Conservation (phyloP, 441 rosid genomes). For the Bruguiera hainesii region DNA sequence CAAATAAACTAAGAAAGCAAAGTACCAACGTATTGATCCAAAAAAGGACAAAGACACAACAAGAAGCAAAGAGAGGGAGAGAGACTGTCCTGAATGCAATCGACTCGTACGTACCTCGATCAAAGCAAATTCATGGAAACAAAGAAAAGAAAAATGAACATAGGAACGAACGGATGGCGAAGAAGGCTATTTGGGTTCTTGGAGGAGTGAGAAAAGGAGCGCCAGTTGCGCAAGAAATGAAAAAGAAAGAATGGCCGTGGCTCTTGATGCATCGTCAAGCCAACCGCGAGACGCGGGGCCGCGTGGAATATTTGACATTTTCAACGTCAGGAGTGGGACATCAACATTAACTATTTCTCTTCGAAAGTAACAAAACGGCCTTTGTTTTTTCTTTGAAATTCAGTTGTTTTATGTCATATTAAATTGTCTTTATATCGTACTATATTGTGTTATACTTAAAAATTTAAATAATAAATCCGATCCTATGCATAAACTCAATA, state of each 20-base stretch:
- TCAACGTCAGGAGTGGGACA: too few species aligned
- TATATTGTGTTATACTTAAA: too few species aligned
- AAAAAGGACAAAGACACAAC: neutral
- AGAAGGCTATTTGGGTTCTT: neutral
- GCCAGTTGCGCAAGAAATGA: constrained; percentile 28
- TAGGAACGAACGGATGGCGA: neutral
- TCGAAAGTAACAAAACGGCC: too few species aligned
- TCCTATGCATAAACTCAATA: too few species aligned
- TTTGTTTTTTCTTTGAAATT: too few species aligned
- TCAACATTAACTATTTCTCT: too few species aligned
- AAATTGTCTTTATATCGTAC: too few species aligned
- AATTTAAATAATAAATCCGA: too few species aligned
- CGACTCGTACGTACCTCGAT: constrained; percentile 25
- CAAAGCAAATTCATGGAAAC: constrained; percentile 18
- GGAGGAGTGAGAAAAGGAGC: constrained; percentile 22
- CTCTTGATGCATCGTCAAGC: neutral
- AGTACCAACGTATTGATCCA: neutral
- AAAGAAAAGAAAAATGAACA: constrained; percentile 10
- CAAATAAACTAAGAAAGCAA: neutral
- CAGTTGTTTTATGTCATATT: too few species aligned
- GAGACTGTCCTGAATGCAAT: neutral
- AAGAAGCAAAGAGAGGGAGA: neutral
- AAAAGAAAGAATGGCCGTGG: constrained; percentile 7
- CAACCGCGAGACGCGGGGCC: too few species aligned
- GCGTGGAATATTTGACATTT: too few species aligned